Conservation (phyloP, 441 rosid genomes). For the Populus hybrid region DNA sequence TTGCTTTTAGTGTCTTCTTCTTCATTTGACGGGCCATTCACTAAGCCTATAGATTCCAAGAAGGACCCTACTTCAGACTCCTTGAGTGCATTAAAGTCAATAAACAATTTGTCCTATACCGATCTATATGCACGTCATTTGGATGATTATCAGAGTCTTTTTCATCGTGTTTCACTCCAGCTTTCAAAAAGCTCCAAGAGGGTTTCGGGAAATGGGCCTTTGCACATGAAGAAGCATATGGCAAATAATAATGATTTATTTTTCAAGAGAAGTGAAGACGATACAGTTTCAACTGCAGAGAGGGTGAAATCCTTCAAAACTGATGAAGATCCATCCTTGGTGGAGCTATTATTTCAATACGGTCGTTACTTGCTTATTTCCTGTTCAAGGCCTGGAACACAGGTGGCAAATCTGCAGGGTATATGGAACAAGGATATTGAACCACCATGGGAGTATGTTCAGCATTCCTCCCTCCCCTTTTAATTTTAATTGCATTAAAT, state of each 20-base stretch:
- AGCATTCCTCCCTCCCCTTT: background rate
- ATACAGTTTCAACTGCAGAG: slow-evolving; percentile 57
- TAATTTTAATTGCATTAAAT: background rate
- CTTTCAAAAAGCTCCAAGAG: slow-evolving; percentile 52
- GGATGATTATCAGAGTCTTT: slow-evolving; percentile 77
- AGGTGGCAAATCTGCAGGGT: slow-evolving; percentile 89
- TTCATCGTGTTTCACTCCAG: slow-evolving; percentile 71
- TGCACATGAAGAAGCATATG: slow-evolving; percentile 19
- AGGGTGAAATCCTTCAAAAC: slow-evolving; percentile 72
- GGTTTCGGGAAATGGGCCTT: slow-evolving; percentile 17
- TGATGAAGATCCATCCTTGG: slow-evolving; percentile 84
- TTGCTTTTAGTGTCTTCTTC: slow-evolving; percentile 67
- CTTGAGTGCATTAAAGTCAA: slow-evolving; percentile 30
- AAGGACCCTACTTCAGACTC: slow-evolving; percentile 61
- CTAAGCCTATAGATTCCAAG: slow-evolving; percentile 61
- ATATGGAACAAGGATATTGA: slow-evolving; percentile 84
- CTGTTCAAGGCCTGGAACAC: slow-evolving; percentile 88
- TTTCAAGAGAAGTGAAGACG: slow-evolving; percentile 21
- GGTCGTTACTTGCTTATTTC: slow-evolving; percentile 94
- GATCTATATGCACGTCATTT: slow-evolving; percentile 65
- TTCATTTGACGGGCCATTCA: slow-evolving; percentile 88
- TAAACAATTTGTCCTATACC: slow-evolving; percentile 46
- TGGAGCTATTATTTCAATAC: slow-evolving; percentile 84
- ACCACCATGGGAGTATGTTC: slow-evolving; percentile 92
- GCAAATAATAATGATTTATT: slow-evolving; percentile 11